Conservation (phyloP, 2,329 filamentous ascomycete species). For the Aspergillus quadrilineatus region DNA sequence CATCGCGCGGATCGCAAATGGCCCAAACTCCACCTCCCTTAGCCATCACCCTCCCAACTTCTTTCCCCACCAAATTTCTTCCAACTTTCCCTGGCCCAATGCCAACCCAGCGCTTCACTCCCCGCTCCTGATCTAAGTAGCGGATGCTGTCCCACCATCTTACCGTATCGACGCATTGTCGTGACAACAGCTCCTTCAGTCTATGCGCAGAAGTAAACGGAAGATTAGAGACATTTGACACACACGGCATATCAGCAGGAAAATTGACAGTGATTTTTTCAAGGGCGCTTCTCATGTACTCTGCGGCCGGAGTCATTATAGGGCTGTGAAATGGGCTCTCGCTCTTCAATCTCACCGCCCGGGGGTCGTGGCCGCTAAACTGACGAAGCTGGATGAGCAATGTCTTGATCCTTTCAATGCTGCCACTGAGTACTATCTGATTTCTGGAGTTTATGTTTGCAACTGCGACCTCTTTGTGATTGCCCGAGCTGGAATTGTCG, state of each 20-base stretch:
- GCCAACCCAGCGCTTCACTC: constrained; percentile 81
- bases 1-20: constrained; percentile 75
- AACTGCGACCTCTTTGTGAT: constrained; percentile 79
- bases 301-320: constrained; percentile 82
- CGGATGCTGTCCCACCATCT: constrained; percentile 92
- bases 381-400: constrained; percentile 82
- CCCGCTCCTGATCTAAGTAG: constrained; percentile 80
- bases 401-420: constrained; percentile 75
- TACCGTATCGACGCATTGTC: constrained; percentile 87
- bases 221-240: constrained; percentile 81
- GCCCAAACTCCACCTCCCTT: constrained; percentile 94
- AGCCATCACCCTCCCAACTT: constrained; percentile 78
- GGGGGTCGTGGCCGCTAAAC: constrained; percentile 86
- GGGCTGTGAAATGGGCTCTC: constrained; percentile 90
- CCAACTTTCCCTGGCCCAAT: constrained; percentile 94
- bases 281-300: constrained; percentile 69
- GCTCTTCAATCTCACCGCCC: constrained; percentile 80
- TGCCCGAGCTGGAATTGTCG: constrained; percentile 62
- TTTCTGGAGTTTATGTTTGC: constrained; percentile 96
- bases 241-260: constrained; percentile 70
- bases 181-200: constrained; percentile 73
- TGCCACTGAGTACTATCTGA: constrained; percentile 90
- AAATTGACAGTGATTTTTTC: constrained; percentile 66
- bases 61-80: constrained; percentile 88
- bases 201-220: constrained; percentile 73